Conservation (phyloP, 495 filamentous ascomycete species). For the Penicillium paradoxum region DNA sequence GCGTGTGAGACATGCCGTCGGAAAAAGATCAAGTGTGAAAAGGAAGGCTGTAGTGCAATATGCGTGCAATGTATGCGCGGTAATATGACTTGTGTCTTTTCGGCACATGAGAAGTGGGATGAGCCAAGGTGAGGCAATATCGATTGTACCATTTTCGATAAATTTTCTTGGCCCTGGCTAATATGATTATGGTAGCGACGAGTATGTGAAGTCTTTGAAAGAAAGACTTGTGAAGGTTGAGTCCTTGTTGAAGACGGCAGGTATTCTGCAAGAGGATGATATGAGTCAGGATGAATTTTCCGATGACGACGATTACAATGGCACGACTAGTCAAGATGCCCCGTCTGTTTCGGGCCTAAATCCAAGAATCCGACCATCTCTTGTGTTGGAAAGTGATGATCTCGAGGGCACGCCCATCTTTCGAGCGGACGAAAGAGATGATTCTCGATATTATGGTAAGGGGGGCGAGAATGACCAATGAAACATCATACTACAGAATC, state of each 20-base stretch:
- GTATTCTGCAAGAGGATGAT: constrained; percentile 71
- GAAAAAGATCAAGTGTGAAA: constrained; percentile 97
- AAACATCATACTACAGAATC: constrained; percentile 8
- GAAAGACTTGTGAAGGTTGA: constrained; percentile 86
- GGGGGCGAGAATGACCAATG: neutral
- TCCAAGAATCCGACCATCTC: constrained; percentile 20
- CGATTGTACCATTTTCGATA: neutral
- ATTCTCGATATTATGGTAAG: constrained; percentile 87
- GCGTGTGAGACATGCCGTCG: constrained; percentile 96
- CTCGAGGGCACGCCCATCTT: constrained; percentile 43
- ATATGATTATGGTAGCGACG: constrained; percentile 50
- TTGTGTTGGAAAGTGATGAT: constrained; percentile 36
- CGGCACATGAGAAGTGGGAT: constrained; percentile 83
- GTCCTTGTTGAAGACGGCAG: constrained; percentile 74
- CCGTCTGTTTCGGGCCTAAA: constrained; percentile 12
- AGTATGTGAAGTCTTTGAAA: constrained; percentile 91
- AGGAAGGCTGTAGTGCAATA: constrained; percentile 61
- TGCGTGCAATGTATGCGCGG: constrained; percentile 93
- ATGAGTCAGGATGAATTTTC: constrained; percentile 63
- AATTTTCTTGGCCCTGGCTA: neutral
- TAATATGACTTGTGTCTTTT: constrained; percentile 87
- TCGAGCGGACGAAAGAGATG: constrained; percentile 72
- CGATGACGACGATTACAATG: constrained; percentile 35
- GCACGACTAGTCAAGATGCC: neutral
- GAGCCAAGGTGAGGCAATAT: constrained; percentile 61